These are phyloP conservation scores for Epichloe bromicola DNA, from an alignment of 2,329 filamentous ascomycete genomes.

Conservation along the genomic window DNA sequence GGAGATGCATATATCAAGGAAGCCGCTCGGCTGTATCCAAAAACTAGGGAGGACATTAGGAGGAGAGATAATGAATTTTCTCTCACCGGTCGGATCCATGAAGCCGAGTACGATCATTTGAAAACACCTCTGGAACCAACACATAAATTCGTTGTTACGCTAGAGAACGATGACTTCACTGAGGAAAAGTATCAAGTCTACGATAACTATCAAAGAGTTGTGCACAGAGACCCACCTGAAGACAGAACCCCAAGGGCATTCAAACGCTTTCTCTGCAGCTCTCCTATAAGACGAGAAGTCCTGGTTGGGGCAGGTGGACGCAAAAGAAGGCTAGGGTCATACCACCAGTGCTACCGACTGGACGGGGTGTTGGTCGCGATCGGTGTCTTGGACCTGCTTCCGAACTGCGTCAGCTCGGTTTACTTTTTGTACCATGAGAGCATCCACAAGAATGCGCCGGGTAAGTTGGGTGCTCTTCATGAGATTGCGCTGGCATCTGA, in stretches of 20 bases:
- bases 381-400: slow-evolving; percentile 64
- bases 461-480: slow-evolving; percentile 61
- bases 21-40: slow-evolving; percentile 50
- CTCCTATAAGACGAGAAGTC: slow-evolving; percentile 43
- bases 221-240: slow-evolving; percentile 53
- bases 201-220: slow-evolving; percentile 59
- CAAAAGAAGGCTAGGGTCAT: slow-evolving; percentile 52
- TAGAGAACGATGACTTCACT: slow-evolving; percentile 59
- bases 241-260: slow-evolving; percentile 52
- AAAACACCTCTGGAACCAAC: slow-evolving; percentile 49
- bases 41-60: slow-evolving; percentile 51
- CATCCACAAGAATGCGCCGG: slow-evolving; percentile 54
- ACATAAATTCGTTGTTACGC: slow-evolving; percentile 53
- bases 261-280: slow-evolving; percentile 59
- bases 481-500: slow-evolving; percentile 62
- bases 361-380: slow-evolving; percentile 66
- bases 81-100: slow-evolving; percentile 53
- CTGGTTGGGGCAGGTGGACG: slow-evolving; percentile 33
- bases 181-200: slow-evolving; percentile 65
- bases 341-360: slow-evolving; percentile 69
- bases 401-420: slow-evolving; percentile 65
- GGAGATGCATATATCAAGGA: slow-evolving; percentile 56
- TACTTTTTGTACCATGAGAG: slow-evolving; percentile 75
- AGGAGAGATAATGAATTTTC: slow-evolving; percentile 55
- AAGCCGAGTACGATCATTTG: slow-evolving; percentile 44